Percentiles rank a stretch among this genome's conserved stretches.
These are phyloP conservation scores for Omphalotus guepiniiformis DNA, from an alignment of 768 basidiomycete species.

Conservation along the genomic window DNA sequence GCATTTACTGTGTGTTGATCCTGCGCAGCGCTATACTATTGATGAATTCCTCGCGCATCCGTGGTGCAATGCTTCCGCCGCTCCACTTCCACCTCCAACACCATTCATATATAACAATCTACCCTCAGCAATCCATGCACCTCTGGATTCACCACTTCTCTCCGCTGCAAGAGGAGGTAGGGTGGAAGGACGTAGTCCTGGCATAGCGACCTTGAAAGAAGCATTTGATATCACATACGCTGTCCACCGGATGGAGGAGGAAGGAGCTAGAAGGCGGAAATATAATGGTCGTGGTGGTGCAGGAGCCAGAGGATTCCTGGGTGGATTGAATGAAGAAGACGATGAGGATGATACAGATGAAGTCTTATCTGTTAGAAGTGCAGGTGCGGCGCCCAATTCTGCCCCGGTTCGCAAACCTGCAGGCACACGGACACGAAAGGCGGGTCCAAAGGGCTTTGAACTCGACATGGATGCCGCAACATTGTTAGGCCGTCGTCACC, in stretches of 20 bases:
- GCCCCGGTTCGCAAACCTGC: neutral
- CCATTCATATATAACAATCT: constrained; percentile 45
- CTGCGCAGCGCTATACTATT: constrained; percentile 92
- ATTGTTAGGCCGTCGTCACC: constrained; percentile 69
- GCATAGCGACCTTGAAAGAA: constrained; percentile 89
- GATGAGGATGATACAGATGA: constrained; percentile 52
- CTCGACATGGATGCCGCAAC: constrained; percentile 86
- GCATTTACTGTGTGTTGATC: constrained; percentile 93
- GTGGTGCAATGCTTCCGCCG: constrained; percentile 78
- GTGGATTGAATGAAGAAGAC: constrained; percentile 91
- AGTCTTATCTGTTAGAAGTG: neutral
- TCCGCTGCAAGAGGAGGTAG: constrained; percentile 72
- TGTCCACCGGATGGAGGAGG: constrained; percentile 99
- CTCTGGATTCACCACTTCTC: constrained; percentile 89
- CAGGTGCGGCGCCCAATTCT: neutral
- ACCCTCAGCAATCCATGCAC: constrained; percentile 23
- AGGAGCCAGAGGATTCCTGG: constrained; percentile 72
- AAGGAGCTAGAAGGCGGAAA: constrained; percentile 82
- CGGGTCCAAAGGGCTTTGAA: constrained; percentile 53
- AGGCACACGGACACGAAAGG: neutral
- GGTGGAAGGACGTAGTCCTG: constrained; percentile 83
- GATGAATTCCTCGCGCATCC: constrained; percentile 97
- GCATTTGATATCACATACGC: constrained; percentile 99
- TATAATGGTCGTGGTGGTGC: constrained; percentile 77
- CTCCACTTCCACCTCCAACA: constrained; percentile 61